These are phyloP conservation scores for Xylaria sp. DNA, from an alignment of 2,329 filamentous ascomycete species.

Conservation along the genomic window DNA sequence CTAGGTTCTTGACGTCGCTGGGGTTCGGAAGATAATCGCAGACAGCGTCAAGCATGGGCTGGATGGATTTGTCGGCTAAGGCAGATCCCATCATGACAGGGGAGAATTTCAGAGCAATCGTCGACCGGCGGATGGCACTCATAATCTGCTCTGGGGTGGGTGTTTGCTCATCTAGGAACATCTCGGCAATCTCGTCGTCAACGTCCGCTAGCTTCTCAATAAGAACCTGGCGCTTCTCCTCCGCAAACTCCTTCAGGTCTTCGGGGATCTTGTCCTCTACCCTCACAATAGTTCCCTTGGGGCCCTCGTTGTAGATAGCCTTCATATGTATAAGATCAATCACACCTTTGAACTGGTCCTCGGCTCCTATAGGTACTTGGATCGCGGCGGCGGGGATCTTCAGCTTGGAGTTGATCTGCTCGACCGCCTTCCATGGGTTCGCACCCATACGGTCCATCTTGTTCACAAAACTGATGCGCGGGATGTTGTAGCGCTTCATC, in stretches of 20 bases:
- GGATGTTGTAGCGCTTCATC: constrained; percentile 98
- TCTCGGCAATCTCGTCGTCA: constrained; percentile 95
- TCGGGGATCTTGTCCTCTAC: constrained; percentile 84
- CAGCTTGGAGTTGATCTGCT: constrained; percentile 97
- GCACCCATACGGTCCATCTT: constrained; percentile 99
- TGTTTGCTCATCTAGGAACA: constrained; percentile 88
- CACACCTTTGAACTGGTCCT: constrained; percentile 92
- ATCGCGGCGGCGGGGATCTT: constrained; percentile 92
- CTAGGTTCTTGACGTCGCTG: constrained; percentile 86
- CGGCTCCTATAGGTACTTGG: constrained; percentile 91
- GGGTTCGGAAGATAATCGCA: constrained; percentile 97
- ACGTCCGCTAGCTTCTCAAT: constrained; percentile 98
- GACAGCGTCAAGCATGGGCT: constrained; percentile 96
- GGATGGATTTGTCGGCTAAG: constrained; percentile 91
- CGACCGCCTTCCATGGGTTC: constrained; percentile 96
- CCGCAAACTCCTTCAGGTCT: constrained; percentile 78
- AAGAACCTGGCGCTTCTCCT: constrained; percentile 84
- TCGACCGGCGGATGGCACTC: constrained; percentile 89
- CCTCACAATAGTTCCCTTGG: constrained; percentile 80
- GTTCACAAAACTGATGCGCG: constrained; percentile 95
- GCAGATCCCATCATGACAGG: constrained; percentile 98
- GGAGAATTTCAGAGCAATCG: constrained; percentile 89
- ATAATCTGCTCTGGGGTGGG: constrained; percentile 88
- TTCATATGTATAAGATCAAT: constrained; percentile 94
- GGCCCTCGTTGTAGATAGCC: constrained; percentile 90